Conservation (phyloP, 441 rosid genomes). For the Capsella rubella region DNA sequence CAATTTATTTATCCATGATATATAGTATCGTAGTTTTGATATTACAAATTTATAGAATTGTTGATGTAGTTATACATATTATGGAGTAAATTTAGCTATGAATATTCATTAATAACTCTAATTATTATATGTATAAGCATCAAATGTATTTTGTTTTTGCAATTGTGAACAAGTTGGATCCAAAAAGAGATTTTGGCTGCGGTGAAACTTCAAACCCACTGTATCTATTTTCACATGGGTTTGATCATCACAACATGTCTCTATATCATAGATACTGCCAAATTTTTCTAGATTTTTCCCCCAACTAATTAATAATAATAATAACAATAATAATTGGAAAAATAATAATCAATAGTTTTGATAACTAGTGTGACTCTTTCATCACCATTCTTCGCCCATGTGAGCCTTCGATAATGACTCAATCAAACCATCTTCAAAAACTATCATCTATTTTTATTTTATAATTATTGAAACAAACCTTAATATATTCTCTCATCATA, state of each 20-base stretch:
- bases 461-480: slow-evolving; percentile 33
- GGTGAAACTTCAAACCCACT: slow-evolving; percentile 53
- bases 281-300: slow-evolving; percentile 39
- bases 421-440: slow-evolving; percentile 37
- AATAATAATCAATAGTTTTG: slow-evolving; percentile 34
- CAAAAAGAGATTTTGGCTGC: slow-evolving; percentile 44
- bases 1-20: too few species aligned
- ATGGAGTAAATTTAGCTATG: background rate
- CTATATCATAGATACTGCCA: slow-evolving; percentile 40
- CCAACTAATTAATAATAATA: slow-evolving; percentile 38
- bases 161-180: slow-evolving; percentile 45
- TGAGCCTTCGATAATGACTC: slow-evolving; percentile 53
- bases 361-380: slow-evolving; percentile 46
- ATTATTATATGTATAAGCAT: slow-evolving; percentile 19
- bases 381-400: slow-evolving; percentile 61
- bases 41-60: too few species aligned
- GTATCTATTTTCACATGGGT: slow-evolving; percentile 61
- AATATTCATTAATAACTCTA: slow-evolving; percentile 24
- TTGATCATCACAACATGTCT: slow-evolving; percentile 44
- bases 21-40: too few species aligned
- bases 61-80: too few species aligned
- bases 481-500: slow-evolving; percentile 13
- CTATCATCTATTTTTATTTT: slow-evolving; percentile 25
- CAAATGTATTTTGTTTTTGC: slow-evolving; percentile 26
- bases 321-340: slow-evolving; percentile 30